A percentile compares a stretch with the other conserved stretches of the same genome.
Conservation (phyloP, 1,284 basidiomycete genomes). For the Wallemia ichthyophaga region DNA sequence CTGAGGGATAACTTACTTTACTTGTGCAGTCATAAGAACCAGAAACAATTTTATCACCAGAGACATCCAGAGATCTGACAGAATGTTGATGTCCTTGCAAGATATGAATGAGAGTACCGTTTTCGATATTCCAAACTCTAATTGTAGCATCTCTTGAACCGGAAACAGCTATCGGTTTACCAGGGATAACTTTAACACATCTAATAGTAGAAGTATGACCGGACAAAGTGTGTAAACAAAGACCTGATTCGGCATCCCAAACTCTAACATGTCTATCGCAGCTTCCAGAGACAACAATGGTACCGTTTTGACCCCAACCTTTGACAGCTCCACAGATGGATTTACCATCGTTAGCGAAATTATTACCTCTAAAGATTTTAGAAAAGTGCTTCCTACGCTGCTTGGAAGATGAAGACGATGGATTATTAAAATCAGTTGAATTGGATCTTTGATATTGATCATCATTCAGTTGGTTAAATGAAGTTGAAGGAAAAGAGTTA, state of each 20-base stretch:
- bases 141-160: conserved; percentile 65
- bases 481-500: conserved; percentile 3
- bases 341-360: not conserved
- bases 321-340: conserved; percentile 21
- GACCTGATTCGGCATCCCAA: conserved; percentile 72
- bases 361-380: conserved; percentile 1
- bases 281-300: conserved; percentile 64
- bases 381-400: not conserved
- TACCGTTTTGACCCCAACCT: conserved; percentile 32
- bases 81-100: conserved; percentile 51
- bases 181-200: conserved; percentile 62
- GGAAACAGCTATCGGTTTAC: conserved; percentile 58
- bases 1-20: conserved; percentile 23
- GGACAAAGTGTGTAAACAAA: conserved; percentile 41
- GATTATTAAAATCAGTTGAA: not conserved
- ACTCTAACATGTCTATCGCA: conserved; percentile 70
- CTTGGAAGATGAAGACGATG: not conserved
- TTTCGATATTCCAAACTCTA: conserved; percentile 75
- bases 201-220: conserved; percentile 80
- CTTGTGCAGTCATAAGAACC: conserved; percentile 70
- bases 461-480: conserved; percentile 3
- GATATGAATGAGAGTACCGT: conserved; percentile 34
- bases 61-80: conserved; percentile 66
- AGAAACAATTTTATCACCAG: conserved; percentile 46
- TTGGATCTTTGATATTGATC: conserved; percentile 10